Evolutionary conservation across 108 stramenopile genomes (phyloP).

Genomic region (Skeletonema menzelii): DNA sequence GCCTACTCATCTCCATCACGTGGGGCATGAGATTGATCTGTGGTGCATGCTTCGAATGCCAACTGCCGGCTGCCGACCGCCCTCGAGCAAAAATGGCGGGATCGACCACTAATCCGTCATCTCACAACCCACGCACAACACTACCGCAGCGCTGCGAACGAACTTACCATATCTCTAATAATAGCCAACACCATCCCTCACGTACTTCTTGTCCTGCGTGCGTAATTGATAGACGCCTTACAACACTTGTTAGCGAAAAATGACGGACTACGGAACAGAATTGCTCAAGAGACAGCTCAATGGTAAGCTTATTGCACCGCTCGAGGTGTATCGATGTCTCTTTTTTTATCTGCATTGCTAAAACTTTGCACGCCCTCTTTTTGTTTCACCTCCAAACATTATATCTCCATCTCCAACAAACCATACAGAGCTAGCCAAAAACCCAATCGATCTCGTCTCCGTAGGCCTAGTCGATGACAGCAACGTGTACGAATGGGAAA

Average conservation of each 20-base stretch:
- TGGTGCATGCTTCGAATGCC: too few relatives aligned
- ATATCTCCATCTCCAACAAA: not conserved
- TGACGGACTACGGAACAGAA: constrained; percentile 88
- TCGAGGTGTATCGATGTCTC: too few relatives aligned
- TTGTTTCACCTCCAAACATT: not conserved
- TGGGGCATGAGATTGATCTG: too few relatives aligned
- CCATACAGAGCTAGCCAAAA: constrained; percentile 75
- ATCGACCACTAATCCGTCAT: too few relatives aligned
- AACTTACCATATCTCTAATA: not conserved
- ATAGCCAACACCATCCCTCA: not conserved
- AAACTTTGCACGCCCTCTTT: not conserved
- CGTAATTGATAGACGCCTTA: not conserved
- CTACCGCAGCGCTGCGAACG: too few relatives aligned
- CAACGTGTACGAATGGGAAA: constrained; percentile 95
- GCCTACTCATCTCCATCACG: not conserved
- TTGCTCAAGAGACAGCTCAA: constrained; percentile 77
- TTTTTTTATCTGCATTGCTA: constrained; percentile 4
- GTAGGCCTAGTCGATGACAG: constrained; percentile 85
- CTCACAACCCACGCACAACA: too few relatives aligned
- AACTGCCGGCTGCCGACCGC: too few relatives aligned
- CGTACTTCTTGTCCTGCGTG: too few relatives aligned
- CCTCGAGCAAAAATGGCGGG: too few relatives aligned
- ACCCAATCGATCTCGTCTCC: constrained; percentile 89
- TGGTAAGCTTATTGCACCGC: constrained; percentile 56
- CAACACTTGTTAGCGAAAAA: constrained; percentile 11